Base-by-base conservation (phyloP, 2,329 filamentous ascomycete genomes). In the Penicillium decumbens region DNA sequence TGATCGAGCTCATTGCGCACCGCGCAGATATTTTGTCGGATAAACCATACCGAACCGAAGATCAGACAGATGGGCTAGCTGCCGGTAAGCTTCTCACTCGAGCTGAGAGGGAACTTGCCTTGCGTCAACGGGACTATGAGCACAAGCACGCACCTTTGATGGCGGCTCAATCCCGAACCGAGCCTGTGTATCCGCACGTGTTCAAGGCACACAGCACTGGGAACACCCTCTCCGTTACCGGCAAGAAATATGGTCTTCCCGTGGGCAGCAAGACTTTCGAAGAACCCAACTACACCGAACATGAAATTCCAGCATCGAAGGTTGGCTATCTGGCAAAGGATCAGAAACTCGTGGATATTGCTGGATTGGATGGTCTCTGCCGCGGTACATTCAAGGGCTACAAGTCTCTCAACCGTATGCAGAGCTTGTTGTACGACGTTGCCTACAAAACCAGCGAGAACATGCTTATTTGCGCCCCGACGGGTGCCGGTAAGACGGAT, bases 401-500 rank as follows among this genome's bases (percentile, higher is more conserved):
- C 76, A 92, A 91, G 71, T 75, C 87, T 3, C 79, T 98, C 51
- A 98, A 98, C 65, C 86, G 95, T 25, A 98, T 98, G 95, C 93
- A 98, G 73, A 97, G 91, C 67, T 77, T 98, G 41, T 88, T 97
- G 0, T 95, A 95, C 63, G 90, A 90, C 0, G 89, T 98, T 4
- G 93, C 91, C 0, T 97, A 98, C 73, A 89, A 86, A 67, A 96
- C 89, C 2, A 95, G 84, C 64, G 93, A 98, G 72, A 98, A 98
- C 60, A 96, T 98, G 92, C 81, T 98, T 44, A 95, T 98, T 51
- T 98, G 93, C 70, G 93, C 93, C 20, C 93, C 93, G 4, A 98
- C 93, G 46, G 93, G 93, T 82, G 91, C 91, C 53, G 93, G 93
- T 82, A 98, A 98, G 79, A 98, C 93, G 1, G 93, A 98, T 72